These are phyloP conservation scores for Polyporus tsugae DNA, from an alignment of 1,284 basidiomycete species.

Conservation along the genomic window DNA sequence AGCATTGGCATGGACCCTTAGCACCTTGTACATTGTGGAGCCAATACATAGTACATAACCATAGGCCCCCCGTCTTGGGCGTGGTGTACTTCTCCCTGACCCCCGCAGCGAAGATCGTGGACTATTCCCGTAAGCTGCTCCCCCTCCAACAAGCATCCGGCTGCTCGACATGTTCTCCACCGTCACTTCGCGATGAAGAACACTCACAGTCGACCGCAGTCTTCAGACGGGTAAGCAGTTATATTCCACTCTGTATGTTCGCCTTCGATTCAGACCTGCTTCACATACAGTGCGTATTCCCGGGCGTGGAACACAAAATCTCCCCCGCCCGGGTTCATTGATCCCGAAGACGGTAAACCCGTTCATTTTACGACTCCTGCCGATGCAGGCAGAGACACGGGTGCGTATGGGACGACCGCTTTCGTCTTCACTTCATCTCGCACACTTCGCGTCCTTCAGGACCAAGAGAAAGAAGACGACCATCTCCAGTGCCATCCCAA, in stretches of 20 bases:
- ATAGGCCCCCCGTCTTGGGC: not conserved
- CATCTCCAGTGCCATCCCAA: slow-evolving; percentile 10
- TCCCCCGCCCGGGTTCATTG: slow-evolving; percentile 38
- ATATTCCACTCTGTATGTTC: not conserved
- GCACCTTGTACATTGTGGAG: not conserved
- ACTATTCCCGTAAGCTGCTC: slow-evolving; percentile 21
- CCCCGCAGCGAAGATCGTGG: slow-evolving; percentile 13
- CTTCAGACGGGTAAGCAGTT: slow-evolving; percentile 13
- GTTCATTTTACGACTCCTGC: slow-evolving; percentile 31
- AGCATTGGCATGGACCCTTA: not conserved
- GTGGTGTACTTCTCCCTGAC: not conserved
- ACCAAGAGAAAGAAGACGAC: slow-evolving; percentile 14
- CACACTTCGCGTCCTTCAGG: slow-evolving; percentile 32
- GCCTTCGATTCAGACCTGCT: slow-evolving; percentile 2
- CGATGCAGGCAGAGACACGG: slow-evolving; percentile 66
- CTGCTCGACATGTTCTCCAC: slow-evolving; percentile 62
- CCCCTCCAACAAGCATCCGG: slow-evolving; percentile 18
- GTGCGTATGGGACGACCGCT: slow-evolving; percentile 32
- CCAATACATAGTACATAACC: not conserved
- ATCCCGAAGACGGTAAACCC: slow-evolving; percentile 39
- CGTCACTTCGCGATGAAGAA: slow-evolving; percentile 47
- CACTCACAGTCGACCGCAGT: not conserved
- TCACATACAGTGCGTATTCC: slow-evolving; percentile 5
- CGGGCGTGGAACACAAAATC: slow-evolving; percentile 29
- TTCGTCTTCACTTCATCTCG: slow-evolving; percentile 44